These are phyloP conservation scores for Xylariales sp. DNA, from an alignment of 2,329 filamentous ascomycete species.

Conservation along the genomic window DNA sequence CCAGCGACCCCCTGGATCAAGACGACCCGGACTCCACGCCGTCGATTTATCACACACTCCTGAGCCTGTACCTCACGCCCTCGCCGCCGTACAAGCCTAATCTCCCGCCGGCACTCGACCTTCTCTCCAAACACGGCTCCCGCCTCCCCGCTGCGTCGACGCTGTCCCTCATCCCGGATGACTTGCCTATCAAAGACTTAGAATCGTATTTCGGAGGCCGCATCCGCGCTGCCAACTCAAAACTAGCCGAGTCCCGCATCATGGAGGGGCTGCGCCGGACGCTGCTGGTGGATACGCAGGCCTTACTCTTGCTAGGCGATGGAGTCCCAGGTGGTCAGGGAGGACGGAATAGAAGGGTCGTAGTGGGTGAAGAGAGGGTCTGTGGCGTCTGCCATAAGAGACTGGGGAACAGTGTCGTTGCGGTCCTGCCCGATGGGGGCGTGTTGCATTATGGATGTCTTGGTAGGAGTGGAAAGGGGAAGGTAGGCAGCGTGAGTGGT, in stretches of 20 bases:
- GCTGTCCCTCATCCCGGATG: constrained; percentile 76
- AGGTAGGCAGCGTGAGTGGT: constrained; percentile 29
- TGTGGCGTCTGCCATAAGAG: constrained; percentile 93
- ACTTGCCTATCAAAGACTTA: constrained; percentile 71
- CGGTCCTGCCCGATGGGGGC: constrained; percentile 77
- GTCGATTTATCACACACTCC: constrained; percentile 87
- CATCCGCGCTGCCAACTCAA: constrained; percentile 78
- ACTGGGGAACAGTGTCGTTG: constrained; percentile 84
- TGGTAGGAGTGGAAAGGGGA: constrained; percentile 31
- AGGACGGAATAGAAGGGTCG: constrained; percentile 61
- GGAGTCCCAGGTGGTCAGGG: constrained; percentile 47
- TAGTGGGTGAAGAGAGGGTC: constrained; percentile 81
- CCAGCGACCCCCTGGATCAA: too few species aligned
- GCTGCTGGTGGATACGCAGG: constrained; percentile 72
- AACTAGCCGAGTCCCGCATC: constrained; percentile 75
- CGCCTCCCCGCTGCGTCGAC: constrained; percentile 85
- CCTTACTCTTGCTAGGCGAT: constrained; percentile 68
- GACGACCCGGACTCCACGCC: constrained; percentile 45
- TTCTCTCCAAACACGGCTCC: constrained; percentile 89
- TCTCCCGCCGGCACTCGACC: constrained; percentile 73
- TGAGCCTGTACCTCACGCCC: constrained; percentile 84
- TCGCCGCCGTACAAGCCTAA: constrained; percentile 67
- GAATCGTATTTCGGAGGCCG: constrained; percentile 89
- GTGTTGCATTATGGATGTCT: constrained; percentile 82
- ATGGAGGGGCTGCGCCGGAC: constrained; percentile 72